Base-by-base conservation (phyloP, 345 rosid species). In the Leavenworthia alabamica region DNA sequence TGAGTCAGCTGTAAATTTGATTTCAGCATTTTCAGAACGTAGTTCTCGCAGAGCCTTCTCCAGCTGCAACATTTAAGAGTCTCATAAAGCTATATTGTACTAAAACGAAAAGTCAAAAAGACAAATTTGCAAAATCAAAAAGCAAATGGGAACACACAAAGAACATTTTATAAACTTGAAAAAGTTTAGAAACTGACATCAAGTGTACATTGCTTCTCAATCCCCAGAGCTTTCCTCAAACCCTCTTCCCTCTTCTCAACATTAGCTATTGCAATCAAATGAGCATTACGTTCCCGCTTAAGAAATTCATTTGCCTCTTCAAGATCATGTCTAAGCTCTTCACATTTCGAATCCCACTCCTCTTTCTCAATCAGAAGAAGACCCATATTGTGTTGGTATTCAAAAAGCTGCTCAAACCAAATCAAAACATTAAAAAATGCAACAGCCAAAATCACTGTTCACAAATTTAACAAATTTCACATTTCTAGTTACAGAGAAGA, bases 331-430 rank as follows among this genome's bases (percentile, higher is more conserved):
- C 56, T 80, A 58, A 93, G 85, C 41, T 85, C 88, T 52, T 87
- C 97, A 62, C 56, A 74, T 76, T 80, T 80, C 22, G 82, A 74
- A 69, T 60, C 68, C 96, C 99, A 93, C 20, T 89, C 96, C 74
- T 81, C 87, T 70, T 93, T 80, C 82, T 93, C 99, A 26, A 93
- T 79, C 75, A 93, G 77, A 54, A 93, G 89, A 67, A 93, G 88
- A 26, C 97, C 99, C 96, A 93, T 80, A 59, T 80, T 89, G 73
- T 89, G 89, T 53, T 92, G 98, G 70, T 92, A 92, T 8, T 89
- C 94, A 36, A 85, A 93, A 40, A 93, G 91, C 99, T 93, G 87
- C 8, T 22, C 9, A 2, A 2, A 55, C 4, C 46, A 42, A 2
- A 65, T 6, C 14, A 65, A 44, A 19, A 43, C 20, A 5, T 14